Conservation (phyloP, 768 basidiomycete genomes). For the Scleroderma citrinum region DNA sequence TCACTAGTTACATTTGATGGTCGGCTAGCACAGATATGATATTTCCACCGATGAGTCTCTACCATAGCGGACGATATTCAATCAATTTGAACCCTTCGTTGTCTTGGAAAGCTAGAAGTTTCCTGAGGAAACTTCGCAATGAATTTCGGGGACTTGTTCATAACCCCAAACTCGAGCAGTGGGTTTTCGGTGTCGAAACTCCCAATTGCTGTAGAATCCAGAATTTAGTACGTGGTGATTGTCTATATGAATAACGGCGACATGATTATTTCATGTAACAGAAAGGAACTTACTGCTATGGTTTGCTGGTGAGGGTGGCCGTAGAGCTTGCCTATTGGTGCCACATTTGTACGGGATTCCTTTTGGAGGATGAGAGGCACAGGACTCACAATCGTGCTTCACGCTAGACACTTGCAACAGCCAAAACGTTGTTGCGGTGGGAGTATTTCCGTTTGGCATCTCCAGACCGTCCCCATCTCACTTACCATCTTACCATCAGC, state of each 20-base stretch:
- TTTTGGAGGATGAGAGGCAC: too few species aligned
- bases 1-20: slow-evolving; percentile 7
- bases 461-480: neutral
- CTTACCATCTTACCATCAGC: slow-evolving; percentile 49
- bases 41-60: too few species aligned
- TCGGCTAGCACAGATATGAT: too few species aligned
- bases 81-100: slow-evolving; percentile 13
- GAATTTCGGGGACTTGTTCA: slow-evolving; percentile 11
- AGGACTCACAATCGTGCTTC: too few species aligned
- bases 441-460: too few species aligned
- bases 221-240: slow-evolving; percentile 6
- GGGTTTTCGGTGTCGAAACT: slow-evolving; percentile 8
- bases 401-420: too few species aligned
- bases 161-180: slow-evolving; percentile 1
- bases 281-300: slow-evolving; percentile 8
- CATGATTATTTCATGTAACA: neutral
- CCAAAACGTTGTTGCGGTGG: too few species aligned
- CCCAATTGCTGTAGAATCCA: slow-evolving; percentile 17
- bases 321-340: slow-evolving; percentile 14
- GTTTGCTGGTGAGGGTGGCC: slow-evolving; percentile 9
- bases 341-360: too few species aligned
- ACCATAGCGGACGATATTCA: slow-evolving; percentile 17
- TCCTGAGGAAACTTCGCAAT: slow-evolving; percentile 10
- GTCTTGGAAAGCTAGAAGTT: slow-evolving; percentile 15
- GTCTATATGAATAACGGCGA: neutral